Evolutionary conservation across 1,139 yeast species (phyloP), one percentile per base, ranked within the genome.

Genomic region (Kluyveromyces sp.): DNA sequence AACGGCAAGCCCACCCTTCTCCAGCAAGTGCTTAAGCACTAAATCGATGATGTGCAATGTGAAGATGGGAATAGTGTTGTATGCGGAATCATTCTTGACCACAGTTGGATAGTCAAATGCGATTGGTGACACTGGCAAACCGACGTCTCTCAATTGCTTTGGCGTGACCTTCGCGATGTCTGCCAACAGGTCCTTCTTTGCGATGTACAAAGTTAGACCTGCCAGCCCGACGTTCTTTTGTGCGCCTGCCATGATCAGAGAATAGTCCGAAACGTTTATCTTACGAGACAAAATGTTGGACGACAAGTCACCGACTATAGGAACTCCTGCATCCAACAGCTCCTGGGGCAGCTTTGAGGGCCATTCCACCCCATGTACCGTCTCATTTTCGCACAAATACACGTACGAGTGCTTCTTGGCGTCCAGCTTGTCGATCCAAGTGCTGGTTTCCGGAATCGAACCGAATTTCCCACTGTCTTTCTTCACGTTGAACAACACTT

Each of bases 211-310:
- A 15, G 97, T 83, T 53, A 92, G 77, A 36, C 98, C 98, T 4
- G 98, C 97, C 61, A 92, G 71, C 44, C 98, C 98, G 59, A 92
- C 87, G 63, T 92, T 92, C 68, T 92, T 92, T 67, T 92, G 98
- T 16, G 97, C 98, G 48, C 98, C 98, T n/a, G 94, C 94, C 78
- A 81, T 75, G 49, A 92, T 80, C 36, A 88, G 70, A 42, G 96
- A 97, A 59, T 78, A 89, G 64, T 84, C 81, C 46, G 86, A 71
- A 39, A 92, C 83, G 57, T 92, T 96, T 39, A 92, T 64, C 53
- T 75, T 68, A 55, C 85, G 82, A 19, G 96, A 86, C 52, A 92
- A 72, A 59, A 92, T 83, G 65, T 92, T 87, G 40, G 97, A 89
- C 0, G 96, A 88, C 83, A 89, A 80, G 64, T 92, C 98, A 20